phyloP scores from a whole-genome alignment of 2,329 filamentous ascomycete genomes.

The Fusarium pseudocircinatum region DNA sequence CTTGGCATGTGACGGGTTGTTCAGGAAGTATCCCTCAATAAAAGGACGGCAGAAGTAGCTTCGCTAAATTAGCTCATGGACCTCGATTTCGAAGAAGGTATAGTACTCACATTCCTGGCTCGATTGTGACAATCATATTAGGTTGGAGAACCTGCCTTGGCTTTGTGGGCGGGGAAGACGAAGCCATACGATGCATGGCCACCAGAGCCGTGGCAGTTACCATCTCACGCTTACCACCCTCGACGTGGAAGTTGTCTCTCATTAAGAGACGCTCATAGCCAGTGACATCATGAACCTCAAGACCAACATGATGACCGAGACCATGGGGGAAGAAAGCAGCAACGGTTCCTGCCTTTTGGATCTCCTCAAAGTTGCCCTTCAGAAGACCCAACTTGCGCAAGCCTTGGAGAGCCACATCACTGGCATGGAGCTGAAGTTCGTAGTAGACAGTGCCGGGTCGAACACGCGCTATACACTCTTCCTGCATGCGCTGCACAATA shows the following conservation, averaged over 20 bases:
- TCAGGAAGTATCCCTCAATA: constrained; percentile 74
- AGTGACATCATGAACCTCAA: constrained; percentile 71
- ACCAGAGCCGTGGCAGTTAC: constrained; percentile 50
- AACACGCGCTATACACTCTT: constrained; percentile 74
- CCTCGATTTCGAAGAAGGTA: background rate
- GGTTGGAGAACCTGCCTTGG: constrained; percentile 58
- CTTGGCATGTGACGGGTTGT: constrained; percentile 64
- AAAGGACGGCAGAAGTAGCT: constrained; percentile 81
- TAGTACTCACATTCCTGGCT: constrained; percentile 73
- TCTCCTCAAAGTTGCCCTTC: constrained; percentile 67
- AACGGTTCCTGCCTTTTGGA: constrained; percentile 62
- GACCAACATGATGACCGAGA: constrained; percentile 71
- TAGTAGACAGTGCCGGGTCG: constrained; percentile 76
- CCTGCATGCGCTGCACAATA: constrained; percentile 84
- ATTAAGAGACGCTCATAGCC: constrained; percentile 51
- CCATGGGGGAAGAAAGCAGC: constrained; percentile 74
- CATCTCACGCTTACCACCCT: constrained; percentile 54
- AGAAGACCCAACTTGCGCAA: constrained; percentile 78
- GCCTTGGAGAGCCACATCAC: constrained; percentile 75
- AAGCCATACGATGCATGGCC: constrained; percentile 40
- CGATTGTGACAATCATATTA: constrained; percentile 79
- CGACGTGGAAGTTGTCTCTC: constrained; percentile 43
- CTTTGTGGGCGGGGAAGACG: constrained; percentile 43
- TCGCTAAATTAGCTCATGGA: background rate
- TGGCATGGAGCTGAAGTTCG: constrained; percentile 77